Percentiles rank a stretch among this genome's conserved stretches.
These are phyloP conservation scores for Triticum dicoccoides DNA, from an alignment of 176 grass and related monocot genomes.

Conservation along the genomic window DNA sequence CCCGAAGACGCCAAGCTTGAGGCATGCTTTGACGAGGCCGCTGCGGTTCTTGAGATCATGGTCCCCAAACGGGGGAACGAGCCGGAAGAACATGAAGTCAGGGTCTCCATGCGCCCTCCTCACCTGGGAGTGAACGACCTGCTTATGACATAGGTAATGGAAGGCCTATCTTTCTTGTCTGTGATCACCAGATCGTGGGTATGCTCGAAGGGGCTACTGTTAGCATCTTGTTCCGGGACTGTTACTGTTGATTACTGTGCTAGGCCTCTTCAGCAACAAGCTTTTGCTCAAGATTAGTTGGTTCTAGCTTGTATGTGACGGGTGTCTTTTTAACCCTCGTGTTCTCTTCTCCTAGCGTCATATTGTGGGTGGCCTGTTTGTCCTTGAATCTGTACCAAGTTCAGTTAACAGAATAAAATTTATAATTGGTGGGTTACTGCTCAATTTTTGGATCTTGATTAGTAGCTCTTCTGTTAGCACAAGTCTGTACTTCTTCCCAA, in stretches of 20 bases:
- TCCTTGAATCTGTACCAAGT: conserved; percentile 29
- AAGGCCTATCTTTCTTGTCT: conserved; percentile 21
- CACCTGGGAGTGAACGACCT: conserved; percentile 75
- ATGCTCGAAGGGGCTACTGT: neutral
- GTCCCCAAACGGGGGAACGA: conserved; percentile 75
- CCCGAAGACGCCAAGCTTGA: conserved; percentile 92
- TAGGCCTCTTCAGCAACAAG: conserved; percentile 32
- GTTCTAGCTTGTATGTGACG: conserved; percentile 28
- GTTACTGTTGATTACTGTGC: neutral
- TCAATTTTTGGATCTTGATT: neutral
- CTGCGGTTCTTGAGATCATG: conserved; percentile 89
- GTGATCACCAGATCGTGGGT: conserved; percentile 4
- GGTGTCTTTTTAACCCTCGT: conserved; percentile 55
- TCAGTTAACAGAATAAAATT: conserved; percentile 40
- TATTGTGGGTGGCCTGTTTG: conserved; percentile 20
- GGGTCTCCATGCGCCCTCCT: conserved; percentile 86
- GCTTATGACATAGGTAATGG: conserved; percentile 52
- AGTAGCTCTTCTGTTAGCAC: neutral
- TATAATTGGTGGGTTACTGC: neutral
- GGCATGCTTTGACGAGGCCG: conserved; percentile 82
- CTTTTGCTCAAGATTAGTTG: conserved; percentile 44
- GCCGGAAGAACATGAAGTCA: conserved; percentile 95
- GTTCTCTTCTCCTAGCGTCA: conserved; percentile 25
- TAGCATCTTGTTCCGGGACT: neutral
- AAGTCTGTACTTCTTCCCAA: neutral